These are phyloP conservation scores for Alternaria angustiovoidea DNA, from an alignment of 2,329 filamentous ascomycete genomes.

Conservation along the genomic window DNA sequence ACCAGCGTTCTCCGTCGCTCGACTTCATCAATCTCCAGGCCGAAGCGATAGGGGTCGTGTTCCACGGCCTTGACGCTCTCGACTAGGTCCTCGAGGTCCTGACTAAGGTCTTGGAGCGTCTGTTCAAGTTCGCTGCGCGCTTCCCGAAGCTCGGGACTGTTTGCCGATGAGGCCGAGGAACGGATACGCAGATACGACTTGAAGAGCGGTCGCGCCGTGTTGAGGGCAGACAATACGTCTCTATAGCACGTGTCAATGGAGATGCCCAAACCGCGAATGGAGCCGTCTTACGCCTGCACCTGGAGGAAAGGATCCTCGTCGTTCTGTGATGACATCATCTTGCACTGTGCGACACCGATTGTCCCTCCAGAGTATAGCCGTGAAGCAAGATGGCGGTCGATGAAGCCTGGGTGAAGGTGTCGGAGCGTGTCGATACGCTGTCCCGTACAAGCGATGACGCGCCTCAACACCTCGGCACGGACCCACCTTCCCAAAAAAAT, in stretches of 20 bases:
- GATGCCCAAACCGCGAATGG: conserved; percentile 13
- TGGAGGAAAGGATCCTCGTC: conserved; percentile 60
- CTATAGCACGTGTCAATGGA: conserved; percentile 58
- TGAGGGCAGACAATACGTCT: conserved; percentile 86
- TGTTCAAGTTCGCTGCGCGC: conserved; percentile 78
- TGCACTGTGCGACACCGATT: conserved; percentile 21
- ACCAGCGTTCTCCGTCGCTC: conserved; percentile 81
- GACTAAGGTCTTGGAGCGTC: conserved; percentile 74
- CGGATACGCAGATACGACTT: conserved; percentile 95
- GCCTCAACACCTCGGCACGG: conserved; percentile 21
- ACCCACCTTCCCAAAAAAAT: conserved; percentile 25
- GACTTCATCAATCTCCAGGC: conserved; percentile 83
- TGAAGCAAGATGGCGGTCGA: neutral
- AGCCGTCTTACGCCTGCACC: conserved; percentile 55
- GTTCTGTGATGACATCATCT: conserved; percentile 49
- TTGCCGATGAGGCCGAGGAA: conserved; percentile 75
- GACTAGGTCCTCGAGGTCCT: conserved; percentile 88
- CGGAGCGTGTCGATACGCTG: conserved; percentile 17
- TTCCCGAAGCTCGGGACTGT: conserved; percentile 70
- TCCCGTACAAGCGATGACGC: conserved; percentile 17
- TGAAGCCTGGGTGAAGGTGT: conserved; percentile 10
- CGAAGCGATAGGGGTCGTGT: conserved; percentile 84
- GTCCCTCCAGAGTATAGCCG: neutral
- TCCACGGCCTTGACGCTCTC: conserved; percentile 89
- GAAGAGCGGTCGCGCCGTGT: conserved; percentile 84